Conservation (phyloP, 1,139 yeast species). For the Debaryomyces nepalensis region DNA sequence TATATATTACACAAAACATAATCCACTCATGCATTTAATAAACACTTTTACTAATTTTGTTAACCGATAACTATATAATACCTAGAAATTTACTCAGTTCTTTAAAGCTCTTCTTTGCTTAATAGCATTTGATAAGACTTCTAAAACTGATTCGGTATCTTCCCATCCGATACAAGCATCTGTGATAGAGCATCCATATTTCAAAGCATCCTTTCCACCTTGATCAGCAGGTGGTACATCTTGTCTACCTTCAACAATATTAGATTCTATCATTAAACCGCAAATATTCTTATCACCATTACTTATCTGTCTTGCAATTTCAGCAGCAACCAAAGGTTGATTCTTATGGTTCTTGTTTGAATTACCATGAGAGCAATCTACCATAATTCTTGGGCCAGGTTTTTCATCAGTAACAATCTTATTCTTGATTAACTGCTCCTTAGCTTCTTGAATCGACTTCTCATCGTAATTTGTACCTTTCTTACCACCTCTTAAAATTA, state of each 20-base stretch:
- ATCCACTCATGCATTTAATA: too few species aligned
- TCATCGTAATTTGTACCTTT: slow-evolving; percentile 88
- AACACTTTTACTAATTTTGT: not conserved
- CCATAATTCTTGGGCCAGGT: slow-evolving; percentile 78
- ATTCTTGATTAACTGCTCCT: slow-evolving; percentile 63
- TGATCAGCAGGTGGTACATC: slow-evolving; percentile 71
- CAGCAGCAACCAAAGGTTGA: slow-evolving; percentile 90
- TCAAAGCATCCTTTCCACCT: slow-evolving; percentile 72
- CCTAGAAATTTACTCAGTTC: slow-evolving; percentile 12
- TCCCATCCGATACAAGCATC: slow-evolving; percentile 97
- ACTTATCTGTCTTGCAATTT: slow-evolving; percentile 74
- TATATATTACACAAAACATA: slow-evolving; percentile 3
- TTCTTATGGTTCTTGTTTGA: slow-evolving; percentile 87
- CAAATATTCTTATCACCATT: slow-evolving; percentile 80
- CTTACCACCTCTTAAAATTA: slow-evolving; percentile 95
- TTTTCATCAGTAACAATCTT: slow-evolving; percentile 52
- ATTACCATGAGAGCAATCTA: slow-evolving; percentile 97
- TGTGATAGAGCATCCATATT: slow-evolving; percentile 93
- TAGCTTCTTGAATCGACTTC: slow-evolving; percentile 69
- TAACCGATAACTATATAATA: not conserved
- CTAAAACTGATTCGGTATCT: slow-evolving; percentile 73
- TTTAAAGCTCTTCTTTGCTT: slow-evolving; percentile 65
- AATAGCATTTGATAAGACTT: slow-evolving; percentile 76
- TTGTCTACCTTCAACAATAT: slow-evolving; percentile 90
- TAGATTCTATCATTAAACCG: slow-evolving; percentile 97